phyloP scores from a whole-genome alignment of 2,329 filamentous ascomycete species.

The Colletotrichum somersetense region DNA sequence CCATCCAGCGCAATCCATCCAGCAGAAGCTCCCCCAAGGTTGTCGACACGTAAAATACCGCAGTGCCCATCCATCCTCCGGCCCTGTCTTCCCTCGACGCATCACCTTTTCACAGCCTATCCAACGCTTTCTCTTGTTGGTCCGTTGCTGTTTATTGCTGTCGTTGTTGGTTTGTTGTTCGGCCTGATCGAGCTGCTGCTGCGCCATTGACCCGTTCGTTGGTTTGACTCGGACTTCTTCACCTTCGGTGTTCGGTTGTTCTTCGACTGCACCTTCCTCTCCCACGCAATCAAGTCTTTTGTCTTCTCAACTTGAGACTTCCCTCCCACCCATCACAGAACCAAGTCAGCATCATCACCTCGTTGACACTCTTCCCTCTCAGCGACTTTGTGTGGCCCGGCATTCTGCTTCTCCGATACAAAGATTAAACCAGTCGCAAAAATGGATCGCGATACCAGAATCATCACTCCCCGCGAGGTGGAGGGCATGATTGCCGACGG shows the following conservation, averaged over 20 bases:
- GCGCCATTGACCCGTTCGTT: not conserved
- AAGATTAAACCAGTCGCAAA: not conserved
- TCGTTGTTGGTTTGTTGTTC: not conserved
- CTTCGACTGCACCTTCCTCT: not conserved
- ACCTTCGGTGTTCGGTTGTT: not conserved
- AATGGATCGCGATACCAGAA: conserved; percentile 55
- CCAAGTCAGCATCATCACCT: not conserved
- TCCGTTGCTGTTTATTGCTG: not conserved
- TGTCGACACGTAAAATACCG: conserved; percentile 22
- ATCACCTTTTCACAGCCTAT: not conserved
- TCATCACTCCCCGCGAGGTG: conserved; percentile 61
- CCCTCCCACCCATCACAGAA: not conserved
- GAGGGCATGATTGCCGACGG: conserved; percentile 67
- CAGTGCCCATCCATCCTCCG: conserved; percentile 1
- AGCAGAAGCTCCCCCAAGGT: conserved; percentile 4
- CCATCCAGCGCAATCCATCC: not conserved
- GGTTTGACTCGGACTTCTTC: not conserved
- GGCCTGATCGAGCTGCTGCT: not conserved
- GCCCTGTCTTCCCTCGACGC: not conserved
- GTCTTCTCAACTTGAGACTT: not conserved
- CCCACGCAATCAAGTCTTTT: not conserved
- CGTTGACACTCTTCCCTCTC: not conserved
- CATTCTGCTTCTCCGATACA: not conserved
- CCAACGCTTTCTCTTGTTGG: not conserved
- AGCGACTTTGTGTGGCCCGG: not conserved